Evolutionary conservation across 345 rosid genomes (phyloP).

Genomic region (Syzygium jambos): DNA sequence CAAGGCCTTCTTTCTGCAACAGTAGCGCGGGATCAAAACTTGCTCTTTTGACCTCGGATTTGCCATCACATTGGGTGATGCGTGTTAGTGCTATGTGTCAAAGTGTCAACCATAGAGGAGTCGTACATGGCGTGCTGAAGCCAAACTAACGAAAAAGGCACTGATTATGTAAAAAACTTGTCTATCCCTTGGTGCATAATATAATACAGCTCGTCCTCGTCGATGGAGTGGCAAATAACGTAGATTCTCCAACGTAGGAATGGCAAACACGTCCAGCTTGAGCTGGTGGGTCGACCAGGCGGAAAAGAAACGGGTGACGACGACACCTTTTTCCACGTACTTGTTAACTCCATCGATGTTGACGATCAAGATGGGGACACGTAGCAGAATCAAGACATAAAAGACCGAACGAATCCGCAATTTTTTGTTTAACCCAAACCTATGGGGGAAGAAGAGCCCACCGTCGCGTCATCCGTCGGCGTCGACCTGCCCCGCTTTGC

Average conservation of each 20-base stretch:
- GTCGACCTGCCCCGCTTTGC: not conserved
- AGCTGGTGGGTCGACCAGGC: not conserved
- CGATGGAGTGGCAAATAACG: not conserved
- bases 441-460: not conserved
- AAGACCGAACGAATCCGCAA: not conserved
- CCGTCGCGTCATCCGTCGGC: not conserved
- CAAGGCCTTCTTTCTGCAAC: not conserved
- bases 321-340: not conserved
- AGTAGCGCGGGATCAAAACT: not conserved
- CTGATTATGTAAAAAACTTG: not conserved
- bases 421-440: not conserved
- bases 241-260: not conserved
- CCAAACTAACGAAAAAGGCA: not conserved
- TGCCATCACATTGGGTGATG: not conserved
- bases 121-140: not conserved
- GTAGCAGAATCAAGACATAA: not conserved
- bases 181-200: not conserved
- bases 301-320: not conserved
- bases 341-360: not conserved
- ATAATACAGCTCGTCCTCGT: not conserved
- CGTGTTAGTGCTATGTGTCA: not conserved
- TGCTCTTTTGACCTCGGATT: not conserved
- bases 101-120: not conserved
- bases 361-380: not conserved
- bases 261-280: not conserved